These are phyloP conservation scores for Cephaloascus fragrans DNA, from an alignment of 805 yeast species.

Conservation along the genomic window DNA sequence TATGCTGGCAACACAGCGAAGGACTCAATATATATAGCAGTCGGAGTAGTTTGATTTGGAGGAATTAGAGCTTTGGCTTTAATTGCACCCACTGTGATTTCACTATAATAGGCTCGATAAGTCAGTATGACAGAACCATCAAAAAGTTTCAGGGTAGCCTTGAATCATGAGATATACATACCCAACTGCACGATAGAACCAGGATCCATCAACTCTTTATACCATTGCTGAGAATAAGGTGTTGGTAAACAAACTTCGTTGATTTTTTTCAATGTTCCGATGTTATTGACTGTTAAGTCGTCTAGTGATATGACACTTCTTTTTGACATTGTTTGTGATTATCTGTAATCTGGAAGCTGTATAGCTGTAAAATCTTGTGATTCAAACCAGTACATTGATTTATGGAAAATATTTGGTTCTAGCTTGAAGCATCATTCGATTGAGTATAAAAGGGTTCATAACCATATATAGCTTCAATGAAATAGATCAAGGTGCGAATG, in stretches of 20 bases:
- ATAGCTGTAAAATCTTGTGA: too few relatives aligned
- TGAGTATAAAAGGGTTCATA: too few relatives aligned
- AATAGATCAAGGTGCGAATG: too few relatives aligned
- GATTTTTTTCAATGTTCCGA: conserved; percentile 49
- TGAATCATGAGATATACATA: conserved; percentile 2
- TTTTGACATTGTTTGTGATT: conserved; percentile 7
- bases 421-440: too few relatives aligned
- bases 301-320: conserved; percentile 44
- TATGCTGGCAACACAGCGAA: conserved; percentile 62
- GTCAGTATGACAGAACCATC: neutral
- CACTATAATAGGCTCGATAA: conserved; percentile 48
- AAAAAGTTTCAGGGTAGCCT: too few relatives aligned
- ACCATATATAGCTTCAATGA: too few relatives aligned
- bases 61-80: conserved; percentile 44
- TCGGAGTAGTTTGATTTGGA: conserved; percentile 33
- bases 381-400: too few relatives aligned
- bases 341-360: too few relatives aligned
- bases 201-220: conserved; percentile 31
- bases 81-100: conserved; percentile 73
- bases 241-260: conserved; percentile 43
- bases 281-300: conserved; percentile 49
- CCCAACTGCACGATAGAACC: conserved; percentile 46
- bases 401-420: too few relatives aligned
- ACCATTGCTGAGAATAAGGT: conserved; percentile 41
- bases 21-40: conserved; percentile 53